These are phyloP conservation scores for Exophiala sp. DNA, from an alignment of 2,329 filamentous ascomycete genomes.

Conservation along the genomic window DNA sequence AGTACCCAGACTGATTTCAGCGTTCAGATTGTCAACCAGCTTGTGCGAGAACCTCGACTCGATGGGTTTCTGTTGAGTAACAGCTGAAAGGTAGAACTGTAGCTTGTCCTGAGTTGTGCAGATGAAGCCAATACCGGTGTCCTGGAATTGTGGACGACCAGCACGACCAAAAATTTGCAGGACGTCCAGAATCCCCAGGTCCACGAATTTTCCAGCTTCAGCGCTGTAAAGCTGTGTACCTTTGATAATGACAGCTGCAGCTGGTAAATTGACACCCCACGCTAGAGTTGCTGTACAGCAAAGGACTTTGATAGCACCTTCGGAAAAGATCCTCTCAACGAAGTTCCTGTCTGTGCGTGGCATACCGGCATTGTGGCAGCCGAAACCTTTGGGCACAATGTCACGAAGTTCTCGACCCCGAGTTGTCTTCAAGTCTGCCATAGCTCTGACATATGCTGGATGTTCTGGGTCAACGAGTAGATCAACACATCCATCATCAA, in stretches of 20 bases:
- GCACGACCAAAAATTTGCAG: conserved; percentile 98
- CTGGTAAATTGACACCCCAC: conserved; percentile 98
- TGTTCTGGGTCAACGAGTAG: conserved; percentile 79
- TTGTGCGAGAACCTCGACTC: conserved; percentile 95
- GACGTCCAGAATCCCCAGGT: conserved; percentile 93
- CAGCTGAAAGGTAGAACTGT: conserved; percentile 82
- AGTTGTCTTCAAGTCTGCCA: conserved; percentile 79
- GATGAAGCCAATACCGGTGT: conserved; percentile 96
- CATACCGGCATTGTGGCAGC: conserved; percentile 97
- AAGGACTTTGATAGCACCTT: conserved; percentile 92
- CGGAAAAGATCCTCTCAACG: conserved; percentile 87
- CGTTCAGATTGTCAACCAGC: conserved; percentile 93
- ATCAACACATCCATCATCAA: conserved; percentile 73
- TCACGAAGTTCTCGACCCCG: conserved; percentile 85
- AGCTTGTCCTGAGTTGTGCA: conserved; percentile 95
- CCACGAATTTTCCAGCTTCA: conserved; percentile 93
- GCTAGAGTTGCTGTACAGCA: conserved; percentile 97
- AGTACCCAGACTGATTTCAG: conserved; percentile 87
- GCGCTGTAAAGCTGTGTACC: conserved; percentile 96
- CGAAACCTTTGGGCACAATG: conserved; percentile 82
- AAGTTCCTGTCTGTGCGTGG: conserved; percentile 87
- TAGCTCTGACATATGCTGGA: conserved; percentile 65
- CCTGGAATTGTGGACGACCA: conserved; percentile 94
- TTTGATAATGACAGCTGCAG: conserved; percentile 95
- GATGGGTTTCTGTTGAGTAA: conserved; percentile 94